Percentiles rank a stretch among this genome's conserved stretches.
phyloP scores from a whole-genome alignment of 257 asterid species.

The Plantago ovata region DNA sequence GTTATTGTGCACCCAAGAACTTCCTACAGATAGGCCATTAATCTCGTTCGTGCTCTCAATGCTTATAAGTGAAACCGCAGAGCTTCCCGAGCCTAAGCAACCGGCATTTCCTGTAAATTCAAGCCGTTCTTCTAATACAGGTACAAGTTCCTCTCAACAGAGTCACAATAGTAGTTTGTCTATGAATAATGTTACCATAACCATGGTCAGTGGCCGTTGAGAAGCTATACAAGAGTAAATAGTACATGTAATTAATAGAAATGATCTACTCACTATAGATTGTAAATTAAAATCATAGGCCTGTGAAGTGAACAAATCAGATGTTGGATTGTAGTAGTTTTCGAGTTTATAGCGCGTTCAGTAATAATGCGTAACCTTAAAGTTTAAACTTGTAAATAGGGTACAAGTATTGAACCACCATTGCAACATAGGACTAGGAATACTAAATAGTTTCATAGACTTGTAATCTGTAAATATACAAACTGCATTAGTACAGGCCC shows the following conservation, averaged over 20 bases:
- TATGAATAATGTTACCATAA: slow-evolving; percentile 13
- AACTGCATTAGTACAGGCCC: background rate
- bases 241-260: too few relatives aligned
- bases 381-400: too few relatives aligned
- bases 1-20: slow-evolving; percentile 40
- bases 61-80: slow-evolving; percentile 24
- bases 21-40: slow-evolving; percentile 30
- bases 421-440: background rate
- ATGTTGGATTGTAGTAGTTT: too few relatives aligned
- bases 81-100: slow-evolving; percentile 23
- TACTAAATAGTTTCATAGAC: background rate
- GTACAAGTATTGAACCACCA: background rate
- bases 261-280: too few relatives aligned
- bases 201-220: slow-evolving; percentile 6
- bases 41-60: slow-evolving; percentile 29
- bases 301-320: too few relatives aligned
- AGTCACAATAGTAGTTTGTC: slow-evolving; percentile 14
- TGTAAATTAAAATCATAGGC: too few relatives aligned
- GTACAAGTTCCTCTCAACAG: background rate
- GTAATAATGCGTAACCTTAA: too few relatives aligned
- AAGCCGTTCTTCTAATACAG: background rate
- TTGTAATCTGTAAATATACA: background rate
- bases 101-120: slow-evolving; percentile 22
- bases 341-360: too few relatives aligned
- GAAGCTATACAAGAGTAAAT: too few relatives aligned